These are phyloP conservation scores for Cystobasidium onofrii DNA, from an alignment of 768 basidiomycete species.

Conservation along the genomic window DNA sequence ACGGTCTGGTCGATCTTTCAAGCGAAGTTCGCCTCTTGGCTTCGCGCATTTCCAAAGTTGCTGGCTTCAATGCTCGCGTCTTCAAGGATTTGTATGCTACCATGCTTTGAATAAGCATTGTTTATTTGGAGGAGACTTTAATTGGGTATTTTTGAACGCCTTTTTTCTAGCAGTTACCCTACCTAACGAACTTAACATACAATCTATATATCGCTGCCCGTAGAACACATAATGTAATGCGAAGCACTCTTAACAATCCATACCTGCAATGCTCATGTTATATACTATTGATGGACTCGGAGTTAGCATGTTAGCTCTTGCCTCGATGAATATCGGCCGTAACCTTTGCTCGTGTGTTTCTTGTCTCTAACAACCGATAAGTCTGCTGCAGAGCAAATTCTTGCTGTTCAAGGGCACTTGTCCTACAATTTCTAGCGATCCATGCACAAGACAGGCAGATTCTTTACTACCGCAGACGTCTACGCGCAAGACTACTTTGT, in stretches of 20 bases:
- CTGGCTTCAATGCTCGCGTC: background rate
- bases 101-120: background rate
- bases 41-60: constrained; percentile 62
- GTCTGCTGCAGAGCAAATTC: too few relatives aligned
- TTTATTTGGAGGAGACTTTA: background rate
- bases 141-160: too few relatives aligned
- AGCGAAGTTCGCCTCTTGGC: constrained; percentile 63
- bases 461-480: constrained; percentile 1
- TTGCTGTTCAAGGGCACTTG: too few relatives aligned
- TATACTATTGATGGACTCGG: too few relatives aligned
- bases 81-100: background rate
- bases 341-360: too few relatives aligned
- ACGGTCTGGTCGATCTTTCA: constrained; percentile 64
- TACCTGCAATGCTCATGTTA: too few relatives aligned
- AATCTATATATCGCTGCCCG: too few relatives aligned
- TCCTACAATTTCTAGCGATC: background rate
- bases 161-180: too few relatives aligned
- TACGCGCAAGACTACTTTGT: constrained; percentile 2
- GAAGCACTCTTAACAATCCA: too few relatives aligned
- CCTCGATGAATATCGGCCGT: too few relatives aligned
- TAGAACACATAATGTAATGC: background rate
- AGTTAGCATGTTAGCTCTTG: too few relatives aligned
- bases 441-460: constrained; percentile 29
- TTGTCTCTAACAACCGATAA: background rate
- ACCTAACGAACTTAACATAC: too few relatives aligned